A percentile compares a stretch with the other conserved stretches of the same genome.
Conservation (phyloP, 352 stramenopile genomes). For the Elongisporangium senticosum region DNA sequence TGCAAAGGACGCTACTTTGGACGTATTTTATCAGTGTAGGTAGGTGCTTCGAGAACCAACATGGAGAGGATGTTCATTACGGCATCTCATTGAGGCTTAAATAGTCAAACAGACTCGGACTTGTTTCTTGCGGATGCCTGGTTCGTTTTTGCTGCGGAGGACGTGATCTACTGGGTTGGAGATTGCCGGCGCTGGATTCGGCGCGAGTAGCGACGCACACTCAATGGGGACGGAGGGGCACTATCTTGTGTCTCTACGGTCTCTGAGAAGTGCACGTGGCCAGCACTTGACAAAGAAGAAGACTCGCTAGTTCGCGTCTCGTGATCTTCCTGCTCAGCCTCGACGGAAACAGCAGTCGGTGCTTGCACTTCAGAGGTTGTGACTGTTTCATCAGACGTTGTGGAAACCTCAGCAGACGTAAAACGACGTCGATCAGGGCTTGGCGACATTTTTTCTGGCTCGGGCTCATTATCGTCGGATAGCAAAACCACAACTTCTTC, state of each 20-base stretch:
- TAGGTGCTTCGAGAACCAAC: not conserved
- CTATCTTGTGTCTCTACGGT: not conserved
- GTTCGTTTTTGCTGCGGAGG: not conserved
- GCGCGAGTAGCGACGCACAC: not conserved
- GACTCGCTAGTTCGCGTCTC: not conserved
- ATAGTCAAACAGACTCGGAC: not conserved
- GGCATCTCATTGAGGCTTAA: not conserved
- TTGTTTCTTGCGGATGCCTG: not conserved
- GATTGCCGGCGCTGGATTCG: not conserved
- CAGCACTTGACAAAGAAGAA: not conserved
- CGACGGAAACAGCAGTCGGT: not conserved
- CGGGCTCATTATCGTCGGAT: slow-evolving; percentile 11
- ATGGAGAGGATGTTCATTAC: not conserved
- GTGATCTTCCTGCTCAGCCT: not conserved
- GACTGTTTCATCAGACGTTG: not conserved
- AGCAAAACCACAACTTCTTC: slow-evolving; percentile 42
- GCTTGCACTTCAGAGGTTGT: not conserved
- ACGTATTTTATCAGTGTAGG: not conserved
- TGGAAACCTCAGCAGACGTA: not conserved
- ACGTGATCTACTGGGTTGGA: not conserved
- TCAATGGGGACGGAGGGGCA: not conserved
- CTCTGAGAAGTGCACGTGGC: not conserved
- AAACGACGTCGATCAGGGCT: not conserved
- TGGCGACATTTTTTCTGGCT: slow-evolving; percentile 7
- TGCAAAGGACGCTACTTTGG: not conserved